A percentile compares a stretch with the other conserved stretches of the same genome.
These are phyloP conservation scores for Boletus smithii DNA, from an alignment of 1,284 basidiomycete species.

Conservation along the genomic window DNA sequence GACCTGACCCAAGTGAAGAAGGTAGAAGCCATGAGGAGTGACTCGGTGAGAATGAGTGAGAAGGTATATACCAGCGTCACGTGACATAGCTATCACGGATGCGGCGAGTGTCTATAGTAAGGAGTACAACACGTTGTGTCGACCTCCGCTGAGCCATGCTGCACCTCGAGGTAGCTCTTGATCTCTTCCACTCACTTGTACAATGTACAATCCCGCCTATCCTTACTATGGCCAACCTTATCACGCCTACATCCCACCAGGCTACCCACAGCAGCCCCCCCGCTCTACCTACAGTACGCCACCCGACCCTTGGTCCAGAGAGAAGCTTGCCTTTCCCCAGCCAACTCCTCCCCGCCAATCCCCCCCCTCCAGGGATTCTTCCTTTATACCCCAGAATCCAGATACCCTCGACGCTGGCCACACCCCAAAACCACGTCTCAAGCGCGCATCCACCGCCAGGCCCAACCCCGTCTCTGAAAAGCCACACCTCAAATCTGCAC, in stretches of 20 bases:
- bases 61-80: too few species aligned
- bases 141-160: constrained; percentile 19
- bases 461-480: constrained; percentile 26
- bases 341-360: constrained; percentile 14
- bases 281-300: constrained; percentile 21
- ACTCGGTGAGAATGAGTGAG: too few species aligned
- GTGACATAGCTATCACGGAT: too few species aligned
- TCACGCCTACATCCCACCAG: constrained; percentile 34
- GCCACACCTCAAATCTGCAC: constrained; percentile 51
- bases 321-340: constrained; percentile 23
- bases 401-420: constrained; percentile 21
- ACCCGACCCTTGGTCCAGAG: constrained; percentile 28
- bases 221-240: constrained; percentile 38
- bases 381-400: constrained; percentile 29
- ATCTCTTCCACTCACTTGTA: constrained; percentile 6
- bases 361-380: constrained; percentile 16
- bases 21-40: constrained; percentile 67
- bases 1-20: constrained; percentile 86
- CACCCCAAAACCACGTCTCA: constrained; percentile 23
- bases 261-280: too few species aligned
- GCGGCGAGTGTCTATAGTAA: too few species aligned
- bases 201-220: constrained; percentile 30
- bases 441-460: constrained; percentile 23
- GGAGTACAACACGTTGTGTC: constrained; percentile 1
- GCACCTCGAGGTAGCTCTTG: neutral